phyloP scores from a whole-genome alignment of 108 stramenopile genomes.

The Fragilariopsis cylindrus region DNA sequence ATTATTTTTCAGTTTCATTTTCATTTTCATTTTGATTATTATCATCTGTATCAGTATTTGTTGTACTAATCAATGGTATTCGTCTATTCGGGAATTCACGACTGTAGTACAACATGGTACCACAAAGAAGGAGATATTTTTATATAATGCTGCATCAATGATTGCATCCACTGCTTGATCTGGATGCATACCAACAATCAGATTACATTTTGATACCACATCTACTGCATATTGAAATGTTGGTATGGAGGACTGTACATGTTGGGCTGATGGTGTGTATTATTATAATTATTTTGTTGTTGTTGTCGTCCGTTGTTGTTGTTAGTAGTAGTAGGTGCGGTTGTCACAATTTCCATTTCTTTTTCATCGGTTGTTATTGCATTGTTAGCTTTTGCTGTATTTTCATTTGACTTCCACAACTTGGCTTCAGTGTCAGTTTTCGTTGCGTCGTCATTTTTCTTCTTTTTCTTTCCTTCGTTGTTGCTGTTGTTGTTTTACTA shows the following conservation, averaged over 20 bases:
- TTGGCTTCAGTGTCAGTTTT: too few species aligned
- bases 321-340: too few species aligned
- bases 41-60: too few species aligned
- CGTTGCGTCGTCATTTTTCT: too few species aligned
- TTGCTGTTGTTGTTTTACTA: too few species aligned
- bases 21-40: not conserved
- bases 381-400: too few species aligned
- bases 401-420: too few species aligned
- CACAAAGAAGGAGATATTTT: conserved; percentile 62
- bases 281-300: too few species aligned
- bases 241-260: not conserved
- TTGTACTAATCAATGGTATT: not conserved
- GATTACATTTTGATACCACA: conserved; percentile 44
- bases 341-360: too few species aligned
- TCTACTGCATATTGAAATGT: conserved; percentile 6
- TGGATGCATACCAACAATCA: conserved; percentile 82
- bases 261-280: too few species aligned
- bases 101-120: conserved; percentile 70
- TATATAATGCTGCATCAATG: conserved; percentile 55
- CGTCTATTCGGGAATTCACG: conserved; percentile 48
- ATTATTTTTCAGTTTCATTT: not conserved
- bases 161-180: conserved; percentile 82
- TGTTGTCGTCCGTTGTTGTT: too few species aligned
- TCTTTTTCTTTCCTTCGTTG: accelerated
- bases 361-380: too few species aligned